Evolutionary conservation across 768 basidiomycete genomes (phyloP), one percentile per base, ranked within the genome.

Genomic region (Clitopilus passeckerianus): DNA sequence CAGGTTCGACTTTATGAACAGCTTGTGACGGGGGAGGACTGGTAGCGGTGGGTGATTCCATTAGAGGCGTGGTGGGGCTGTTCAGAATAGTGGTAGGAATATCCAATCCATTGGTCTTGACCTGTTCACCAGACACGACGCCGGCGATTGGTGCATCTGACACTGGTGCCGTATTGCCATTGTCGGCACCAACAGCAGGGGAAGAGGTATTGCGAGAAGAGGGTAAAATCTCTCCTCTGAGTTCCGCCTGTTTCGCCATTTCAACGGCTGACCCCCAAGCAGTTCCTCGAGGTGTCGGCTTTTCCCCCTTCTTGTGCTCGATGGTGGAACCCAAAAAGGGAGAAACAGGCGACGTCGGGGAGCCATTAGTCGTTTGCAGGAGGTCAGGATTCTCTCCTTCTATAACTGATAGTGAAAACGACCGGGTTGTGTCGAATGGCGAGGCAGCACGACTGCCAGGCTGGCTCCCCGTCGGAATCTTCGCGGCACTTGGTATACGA

Each of bases 401-500:
- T 14, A 59, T 34, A 10, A 24, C 22, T 16, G 73, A 70, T 53
- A 72, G 59, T 9, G 77, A 77, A 41, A 75, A 67, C 5, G 71
- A 72, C 54, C 75, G 59, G n/a, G 59, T 37, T 5, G 59, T 44
- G 53, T 63, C 64, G 15, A 62, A 61, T 15, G 67, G 67, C 23
- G 71, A 69, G 27, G 59, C 63, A 50, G 71, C 64, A n/a, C 68
- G 66, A 60, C 68, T 68, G 27, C 62, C 57, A 18, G 69, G 63
- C n/a, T 67, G 60, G n/a, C 66, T 65, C 34, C 67, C 66, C 30
- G 71, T 73, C 44, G 67, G 69, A 16, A 65, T 62, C 60, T 77
- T 72, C 24, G 73, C 66, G 23, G 74, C 70, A 14, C 71, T 67
- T n/a, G 78, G 83, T 33, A 91, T 81, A 37, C 89, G 78, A 70